These are phyloP conservation scores for Torulaspora franciscae DNA, from an alignment of 805 yeast genomes.

Conservation along the genomic window DNA sequence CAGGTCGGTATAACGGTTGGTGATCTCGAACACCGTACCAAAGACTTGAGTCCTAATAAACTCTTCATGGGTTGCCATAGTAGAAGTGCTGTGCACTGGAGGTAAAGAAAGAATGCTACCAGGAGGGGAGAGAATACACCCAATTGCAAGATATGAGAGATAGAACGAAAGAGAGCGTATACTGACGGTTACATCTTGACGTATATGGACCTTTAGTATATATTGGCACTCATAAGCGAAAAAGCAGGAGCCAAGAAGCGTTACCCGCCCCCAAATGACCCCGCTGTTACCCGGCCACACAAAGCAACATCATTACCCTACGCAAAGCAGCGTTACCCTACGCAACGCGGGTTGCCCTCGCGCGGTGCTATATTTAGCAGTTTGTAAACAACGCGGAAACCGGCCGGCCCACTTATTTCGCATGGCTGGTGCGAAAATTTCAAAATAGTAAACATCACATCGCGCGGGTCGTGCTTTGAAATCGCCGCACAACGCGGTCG, in stretches of 20 bases:
- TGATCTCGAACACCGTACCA: constrained; percentile 92
- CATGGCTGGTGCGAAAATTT: background rate
- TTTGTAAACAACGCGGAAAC: constrained; percentile 1
- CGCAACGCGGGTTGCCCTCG: background rate
- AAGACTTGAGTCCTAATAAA: constrained; percentile 77
- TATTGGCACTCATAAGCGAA: no score
- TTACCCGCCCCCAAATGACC: no score
- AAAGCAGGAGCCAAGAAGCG: background rate
- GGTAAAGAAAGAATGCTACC: background rate
- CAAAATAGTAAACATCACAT: background rate
- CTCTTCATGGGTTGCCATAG: constrained; percentile 39
- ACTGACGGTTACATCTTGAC: no score
- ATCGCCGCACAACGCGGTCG: no score
- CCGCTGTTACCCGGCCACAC: background rate
- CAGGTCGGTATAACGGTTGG: constrained; percentile 81
- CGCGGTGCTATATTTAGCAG: background rate
- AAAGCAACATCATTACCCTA: background rate
- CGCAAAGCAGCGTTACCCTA: background rate
- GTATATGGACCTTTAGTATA: background rate
- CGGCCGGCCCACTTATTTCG: background rate
- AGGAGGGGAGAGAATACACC: background rate
- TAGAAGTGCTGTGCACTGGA: background rate
- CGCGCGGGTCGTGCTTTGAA: no score
- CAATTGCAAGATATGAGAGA: background rate
- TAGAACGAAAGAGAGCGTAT: no score